Base-by-base conservation (phyloP, 2,329 filamentous ascomycete genomes). In the Colletotrichum sp. region DNA sequence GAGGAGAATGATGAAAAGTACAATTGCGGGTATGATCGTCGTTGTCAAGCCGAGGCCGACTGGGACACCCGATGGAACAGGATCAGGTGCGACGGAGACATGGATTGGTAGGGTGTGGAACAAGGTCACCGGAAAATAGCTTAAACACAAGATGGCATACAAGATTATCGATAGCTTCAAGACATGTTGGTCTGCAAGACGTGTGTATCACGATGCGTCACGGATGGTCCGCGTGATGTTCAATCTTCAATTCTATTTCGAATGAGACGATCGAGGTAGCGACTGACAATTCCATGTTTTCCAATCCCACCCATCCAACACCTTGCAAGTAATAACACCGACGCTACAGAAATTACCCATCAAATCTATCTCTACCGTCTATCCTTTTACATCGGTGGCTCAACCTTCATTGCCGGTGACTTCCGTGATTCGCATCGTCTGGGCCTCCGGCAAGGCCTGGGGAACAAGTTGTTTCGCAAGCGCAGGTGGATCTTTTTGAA, bases 401-500 rank as follows among this genome's bases (percentile, higher is more conserved):
- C 44, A 52, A 52, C 44, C n/a, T 52, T 52, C 44, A 52, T 52
- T 52, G 44, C n/a, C 44, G 44, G 44, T 24, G 44, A 52, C n/a
- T 52, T 52, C 44, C 44, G 44, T 8, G 44, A 24, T 52, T 52
- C 44, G 44, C 44, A 52, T 52, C 44, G 67, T 34, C 71, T 48
- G 12, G 67, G 48, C 15, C 57, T 32, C 15, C 71, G 67, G 59
- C 67, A 71, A 5, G 66, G 71, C 15, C 39, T 52, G 15, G 71
- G 71, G 32, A 73, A 73, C 3, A 73, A 39, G 7, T 73, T 73
- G 24, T 73, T 70, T 24, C 71, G 57, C 57, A 73, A 12, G 1
- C 57, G 22, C 8, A 64, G 32, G 22, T 73, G 63, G 8, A 73
- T 71, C n/a, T 73, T 72, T 5, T 63, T 70, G 71, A 73, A 73